phyloP scores from a whole-genome alignment of 1,139 yeast genomes.

The Scheffersomyces insectosa region DNA sequence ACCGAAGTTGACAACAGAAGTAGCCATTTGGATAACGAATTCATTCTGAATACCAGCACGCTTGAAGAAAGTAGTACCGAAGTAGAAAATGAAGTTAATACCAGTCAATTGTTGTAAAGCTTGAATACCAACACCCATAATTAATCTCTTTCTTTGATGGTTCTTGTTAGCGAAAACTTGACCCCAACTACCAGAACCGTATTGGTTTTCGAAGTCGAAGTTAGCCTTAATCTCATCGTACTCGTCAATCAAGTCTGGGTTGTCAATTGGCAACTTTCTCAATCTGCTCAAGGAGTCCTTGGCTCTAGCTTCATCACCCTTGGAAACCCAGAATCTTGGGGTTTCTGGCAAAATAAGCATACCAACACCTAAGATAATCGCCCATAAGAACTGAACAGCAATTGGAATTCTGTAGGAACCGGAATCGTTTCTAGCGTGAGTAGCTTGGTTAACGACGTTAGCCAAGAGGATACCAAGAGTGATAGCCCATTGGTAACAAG shows the following conservation, averaged over 20 bases:
- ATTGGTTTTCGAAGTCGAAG: conserved; percentile 32
- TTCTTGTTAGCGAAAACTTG: conserved; percentile 34
- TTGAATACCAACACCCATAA: conserved; percentile 35
- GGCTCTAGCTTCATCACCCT: conserved; percentile 57
- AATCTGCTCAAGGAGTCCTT: conserved; percentile 33
- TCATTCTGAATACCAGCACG: conserved; percentile 50
- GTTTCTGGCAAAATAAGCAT: conserved; percentile 75
- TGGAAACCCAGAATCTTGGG: conserved; percentile 67
- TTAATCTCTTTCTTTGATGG: conserved; percentile 37
- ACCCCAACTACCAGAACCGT: conserved; percentile 35
- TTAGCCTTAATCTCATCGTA: conserved; percentile 41
- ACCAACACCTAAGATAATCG: conserved; percentile 49
- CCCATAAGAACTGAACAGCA: conserved; percentile 51
- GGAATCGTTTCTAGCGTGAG: conserved; percentile 48
- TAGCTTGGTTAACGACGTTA: conserved; percentile 62
- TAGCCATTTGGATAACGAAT: conserved; percentile 36
- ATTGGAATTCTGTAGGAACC: conserved; percentile 68
- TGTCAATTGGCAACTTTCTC: conserved; percentile 39
- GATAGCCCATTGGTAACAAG: conserved; percentile 66
- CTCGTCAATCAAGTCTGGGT: conserved; percentile 42
- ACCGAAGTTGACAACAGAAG: conserved; percentile 39
- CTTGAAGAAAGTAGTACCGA: conserved; percentile 65
- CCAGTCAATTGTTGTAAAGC: conserved; percentile 75
- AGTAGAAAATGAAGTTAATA: conserved; percentile 70
- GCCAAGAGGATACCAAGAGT: conserved; percentile 62